phyloP scores from a whole-genome alignment of 2,329 filamentous ascomycete species.

The Nannizziopsis barbatae region DNA sequence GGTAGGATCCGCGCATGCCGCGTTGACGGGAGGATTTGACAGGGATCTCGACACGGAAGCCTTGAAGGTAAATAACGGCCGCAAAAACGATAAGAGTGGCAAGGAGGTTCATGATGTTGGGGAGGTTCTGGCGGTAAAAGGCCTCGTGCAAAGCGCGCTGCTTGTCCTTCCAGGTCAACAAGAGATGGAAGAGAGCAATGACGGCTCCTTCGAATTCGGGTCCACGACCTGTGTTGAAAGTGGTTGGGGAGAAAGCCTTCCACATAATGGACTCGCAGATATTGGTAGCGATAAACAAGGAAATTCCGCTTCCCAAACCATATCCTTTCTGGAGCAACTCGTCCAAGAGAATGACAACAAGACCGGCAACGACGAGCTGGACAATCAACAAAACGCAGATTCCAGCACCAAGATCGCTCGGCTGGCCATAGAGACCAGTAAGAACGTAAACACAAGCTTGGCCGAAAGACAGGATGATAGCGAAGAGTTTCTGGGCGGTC shows the following conservation, averaged over 20 bases:
- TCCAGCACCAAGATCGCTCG: slow-evolving; percentile 90
- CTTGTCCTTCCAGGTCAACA: slow-evolving; percentile 90
- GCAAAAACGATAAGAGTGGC: slow-evolving; percentile 89
- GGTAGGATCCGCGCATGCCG: slow-evolving; percentile 95
- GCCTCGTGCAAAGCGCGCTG: slow-evolving; percentile 95
- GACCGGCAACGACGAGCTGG: slow-evolving; percentile 90
- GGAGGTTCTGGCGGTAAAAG: slow-evolving; percentile 98
- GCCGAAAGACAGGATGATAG: slow-evolving; percentile 93
- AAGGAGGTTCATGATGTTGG: slow-evolving; percentile 98
- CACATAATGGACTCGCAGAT: slow-evolving; percentile 99
- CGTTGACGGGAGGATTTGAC: slow-evolving; percentile 99
- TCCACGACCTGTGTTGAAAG: slow-evolving; percentile 97
- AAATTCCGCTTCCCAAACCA: slow-evolving; percentile 95
- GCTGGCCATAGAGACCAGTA: slow-evolving; percentile 93
- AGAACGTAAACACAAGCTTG: slow-evolving; percentile 98
- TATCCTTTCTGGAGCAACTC: slow-evolving; percentile 99
- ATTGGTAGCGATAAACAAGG: slow-evolving; percentile 98
- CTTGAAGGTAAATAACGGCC: slow-evolving; percentile 97
- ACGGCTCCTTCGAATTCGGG: slow-evolving; percentile 55
- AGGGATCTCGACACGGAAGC: slow-evolving; percentile 98
- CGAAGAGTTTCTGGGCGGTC: slow-evolving; percentile 97
- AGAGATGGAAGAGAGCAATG: slow-evolving; percentile 17
- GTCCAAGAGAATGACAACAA: slow-evolving; percentile 98
- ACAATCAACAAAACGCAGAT: slow-evolving; percentile 97
- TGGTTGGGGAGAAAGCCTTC: slow-evolving; percentile 99